These are phyloP conservation scores for Neoscytalidium dimidiatum DNA, from an alignment of 2,329 filamentous ascomycete species.

Conservation along the genomic window DNA sequence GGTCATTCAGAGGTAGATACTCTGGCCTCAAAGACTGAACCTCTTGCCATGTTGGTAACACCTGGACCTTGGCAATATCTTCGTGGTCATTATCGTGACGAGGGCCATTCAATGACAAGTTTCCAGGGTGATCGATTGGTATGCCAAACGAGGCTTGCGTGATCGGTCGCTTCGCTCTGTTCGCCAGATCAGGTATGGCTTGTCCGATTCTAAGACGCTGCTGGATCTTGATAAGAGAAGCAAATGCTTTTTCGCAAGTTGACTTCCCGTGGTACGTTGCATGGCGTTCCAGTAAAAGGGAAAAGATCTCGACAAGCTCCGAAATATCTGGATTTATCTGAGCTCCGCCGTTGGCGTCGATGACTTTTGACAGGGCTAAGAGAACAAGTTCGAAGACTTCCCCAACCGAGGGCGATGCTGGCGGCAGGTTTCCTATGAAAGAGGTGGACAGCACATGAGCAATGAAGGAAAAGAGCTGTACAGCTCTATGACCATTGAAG, in stretches of 20 bases:
- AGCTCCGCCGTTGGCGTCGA: conserved; percentile 25
- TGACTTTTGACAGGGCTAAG: conserved; percentile 25
- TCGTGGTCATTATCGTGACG: conserved; percentile 36
- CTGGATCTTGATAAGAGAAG: not conserved
- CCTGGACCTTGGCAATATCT: conserved; percentile 32
- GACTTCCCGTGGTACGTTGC: not conserved
- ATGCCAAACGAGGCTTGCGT: not conserved
- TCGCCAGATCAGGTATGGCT: not conserved
- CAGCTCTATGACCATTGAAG: conserved; percentile 30
- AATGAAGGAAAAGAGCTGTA: conserved; percentile 34
- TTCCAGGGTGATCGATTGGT: conserved; percentile 25
- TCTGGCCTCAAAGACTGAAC: conserved; percentile 42
- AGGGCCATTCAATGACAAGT: conserved; percentile 22
- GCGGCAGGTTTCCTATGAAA: not conserved
- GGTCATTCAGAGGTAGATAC: conserved; percentile 30
- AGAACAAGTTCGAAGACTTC: conserved; percentile 22
- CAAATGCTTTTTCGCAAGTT: not conserved
- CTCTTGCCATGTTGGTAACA: conserved; percentile 36
- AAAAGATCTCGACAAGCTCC: conserved; percentile 9
- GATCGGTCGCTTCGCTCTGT: not conserved
- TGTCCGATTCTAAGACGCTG: conserved; percentile 14
- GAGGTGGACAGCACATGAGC: conserved; percentile 22
- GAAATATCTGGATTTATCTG: conserved; percentile 28
- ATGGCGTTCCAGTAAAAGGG: not conserved
- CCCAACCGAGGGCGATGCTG: not conserved